Base-by-base conservation (phyloP, 1,284 basidiomycete genomes). In the Naganishia sp. region DNA sequence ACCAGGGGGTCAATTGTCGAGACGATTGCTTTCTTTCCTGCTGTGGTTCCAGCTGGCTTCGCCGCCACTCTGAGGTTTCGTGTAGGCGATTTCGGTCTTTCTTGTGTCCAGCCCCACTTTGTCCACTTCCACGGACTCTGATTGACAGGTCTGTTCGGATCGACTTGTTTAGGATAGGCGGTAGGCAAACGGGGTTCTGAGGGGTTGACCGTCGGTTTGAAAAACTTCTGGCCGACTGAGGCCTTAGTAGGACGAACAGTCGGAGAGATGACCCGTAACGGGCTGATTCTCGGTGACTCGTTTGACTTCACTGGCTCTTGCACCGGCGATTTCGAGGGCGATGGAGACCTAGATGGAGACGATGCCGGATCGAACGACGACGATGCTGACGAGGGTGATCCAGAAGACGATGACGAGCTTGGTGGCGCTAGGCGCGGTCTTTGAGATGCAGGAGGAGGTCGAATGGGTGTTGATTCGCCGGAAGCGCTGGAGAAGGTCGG, bases 351-450 rank as follows among this genome's bases (percentile, higher is more conserved):
- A 7, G 33, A 39, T 18, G 4, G 18, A n/a, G 6, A 36, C 18
- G 53, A 3, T 21, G 6, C 7, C 9, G 46, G 33, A 13, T 7
- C 13, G 15, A 42, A 52, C 4, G 28, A n/a, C 18, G 46, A 39
- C 3, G 59, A 23, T 15, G 36, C 9, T 21, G 59, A 61, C 16
- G 31, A 36, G 16, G 28, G 44, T 15, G 56, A 59, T 7, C 33
- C 46, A 2, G 45, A 49, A 31, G 59, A 61, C 7, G 59, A 52
- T 23, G 59, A 25, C 25, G 59, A 61, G 25, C 48, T 52, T 13
- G 48, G 36, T 18, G 59, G 59, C 15, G 59, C 70, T n/a, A 71
- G 55, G 42, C 72, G 63, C 0, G 72, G 73, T 63, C 65, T 44
- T 10, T 71, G 50, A 16, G 54, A 55, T 6, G 70, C 55, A 13